Evolutionary conservation across 2,329 filamentous ascomycete species (phyloP).

Genomic region (Furcasterigmium furcatum): DNA sequence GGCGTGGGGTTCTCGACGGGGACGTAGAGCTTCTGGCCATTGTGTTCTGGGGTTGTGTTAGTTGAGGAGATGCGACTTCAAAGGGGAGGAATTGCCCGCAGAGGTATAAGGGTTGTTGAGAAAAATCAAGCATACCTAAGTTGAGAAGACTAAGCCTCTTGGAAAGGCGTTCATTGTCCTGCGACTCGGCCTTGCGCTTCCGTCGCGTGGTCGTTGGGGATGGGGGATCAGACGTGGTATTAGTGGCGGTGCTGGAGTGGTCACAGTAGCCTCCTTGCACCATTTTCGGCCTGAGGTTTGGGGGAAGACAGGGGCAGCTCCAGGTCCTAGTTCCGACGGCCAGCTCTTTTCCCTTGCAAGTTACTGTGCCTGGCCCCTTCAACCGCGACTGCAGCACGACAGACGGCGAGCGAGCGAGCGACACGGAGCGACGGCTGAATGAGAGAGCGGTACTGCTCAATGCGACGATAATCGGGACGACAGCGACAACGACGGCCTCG

Average conservation of each 20-base stretch:
- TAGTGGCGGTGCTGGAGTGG: conserved; percentile 11
- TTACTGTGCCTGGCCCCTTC: no score
- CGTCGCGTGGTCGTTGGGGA: conserved; percentile 24
- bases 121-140: conserved; percentile 70
- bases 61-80: conserved; percentile 7
- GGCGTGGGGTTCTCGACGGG: conserved; percentile 51
- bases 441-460: no score
- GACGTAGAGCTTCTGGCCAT: conserved; percentile 63
- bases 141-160: conserved; percentile 83
- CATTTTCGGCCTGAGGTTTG: no score
- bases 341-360: no score
- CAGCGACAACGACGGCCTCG: no score
- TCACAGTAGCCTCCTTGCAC: background rate
- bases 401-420: no score
- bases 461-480: no score
- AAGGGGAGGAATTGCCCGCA: no score
- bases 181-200: conserved; percentile 59
- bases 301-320: no score
- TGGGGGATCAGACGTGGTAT: conserved; percentile 8
- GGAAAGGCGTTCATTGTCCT: conserved; percentile 70
- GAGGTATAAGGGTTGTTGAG: conserved; percentile 6
- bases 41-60: conserved; percentile 48
- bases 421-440: no score
- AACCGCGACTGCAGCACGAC: no score
- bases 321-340: no score